These are phyloP conservation scores for Globisporangium radiosum DNA, from an alignment of 352 stramenopile genomes.

Conservation along the genomic window DNA sequence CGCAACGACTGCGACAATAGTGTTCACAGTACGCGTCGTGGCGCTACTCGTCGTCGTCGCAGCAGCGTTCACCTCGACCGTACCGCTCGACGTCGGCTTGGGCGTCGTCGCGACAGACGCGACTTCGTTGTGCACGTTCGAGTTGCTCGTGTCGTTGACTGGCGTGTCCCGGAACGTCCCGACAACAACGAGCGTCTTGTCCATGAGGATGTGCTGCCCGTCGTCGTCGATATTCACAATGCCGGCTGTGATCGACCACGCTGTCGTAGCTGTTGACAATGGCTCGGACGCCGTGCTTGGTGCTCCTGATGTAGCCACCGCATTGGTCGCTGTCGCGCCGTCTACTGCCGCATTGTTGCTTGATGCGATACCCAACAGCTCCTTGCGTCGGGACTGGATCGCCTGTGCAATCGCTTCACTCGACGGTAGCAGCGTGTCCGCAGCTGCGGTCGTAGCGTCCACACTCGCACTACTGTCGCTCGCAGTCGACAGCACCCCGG, in stretches of 20 bases:
- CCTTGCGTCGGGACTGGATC: slow-evolving; percentile 8
- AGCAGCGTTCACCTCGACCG: too few species aligned
- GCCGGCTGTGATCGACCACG: background rate
- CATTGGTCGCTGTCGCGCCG: background rate
- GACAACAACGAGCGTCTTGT: slow-evolving; percentile 12
- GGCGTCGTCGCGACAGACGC: too few species aligned
- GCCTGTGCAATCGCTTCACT: slow-evolving; percentile 7
- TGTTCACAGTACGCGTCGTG: too few species aligned
- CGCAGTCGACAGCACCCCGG: background rate
- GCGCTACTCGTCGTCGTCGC: too few species aligned
- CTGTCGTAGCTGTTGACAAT: background rate
- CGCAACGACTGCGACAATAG: too few species aligned
- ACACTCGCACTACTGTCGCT: background rate
- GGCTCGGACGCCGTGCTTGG: too few species aligned
- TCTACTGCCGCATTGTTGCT: background rate
- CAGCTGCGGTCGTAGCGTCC: background rate
- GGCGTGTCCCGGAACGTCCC: slow-evolving; percentile 9
- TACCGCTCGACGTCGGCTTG: too few species aligned
- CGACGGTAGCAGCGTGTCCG: slow-evolving; percentile 7
- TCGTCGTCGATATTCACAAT: background rate
- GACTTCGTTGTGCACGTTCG: too few species aligned
- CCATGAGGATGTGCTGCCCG: slow-evolving; percentile 13
- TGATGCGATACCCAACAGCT: slow-evolving; percentile 4
- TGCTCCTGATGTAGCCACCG: background rate
- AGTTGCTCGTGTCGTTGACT: too few species aligned